phyloP scores from a whole-genome alignment of 2,329 filamentous ascomycete species.

The Penicillium psychrosexuale region DNA sequence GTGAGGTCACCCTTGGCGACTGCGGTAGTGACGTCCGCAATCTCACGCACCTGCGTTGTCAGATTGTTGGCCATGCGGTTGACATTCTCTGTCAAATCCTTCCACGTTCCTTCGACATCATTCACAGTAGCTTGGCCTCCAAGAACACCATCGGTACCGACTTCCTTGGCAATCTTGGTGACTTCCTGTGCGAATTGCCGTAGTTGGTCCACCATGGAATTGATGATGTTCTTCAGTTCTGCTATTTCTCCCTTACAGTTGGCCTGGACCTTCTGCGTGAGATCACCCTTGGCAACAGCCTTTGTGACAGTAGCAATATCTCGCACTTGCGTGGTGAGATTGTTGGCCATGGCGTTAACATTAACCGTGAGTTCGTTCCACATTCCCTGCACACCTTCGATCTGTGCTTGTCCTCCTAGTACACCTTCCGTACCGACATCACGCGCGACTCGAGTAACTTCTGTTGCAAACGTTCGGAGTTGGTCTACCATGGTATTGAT shows the following conservation, averaged over 20 bases:
- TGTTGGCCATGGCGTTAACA: constrained; percentile 85
- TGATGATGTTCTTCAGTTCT: constrained; percentile 96
- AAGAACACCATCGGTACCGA: constrained; percentile 90
- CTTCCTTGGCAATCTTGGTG: constrained; percentile 91
- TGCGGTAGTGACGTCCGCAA: constrained; percentile 92
- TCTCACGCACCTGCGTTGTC: constrained; percentile 95
- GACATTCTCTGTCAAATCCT: constrained; percentile 89
- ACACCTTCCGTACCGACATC: constrained; percentile 84
- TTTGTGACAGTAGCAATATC: constrained; percentile 83
- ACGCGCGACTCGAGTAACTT: constrained; percentile 77
- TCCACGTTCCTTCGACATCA: constrained; percentile 96
- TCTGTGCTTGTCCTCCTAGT: constrained; percentile 76
- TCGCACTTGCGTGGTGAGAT: constrained; percentile 82
- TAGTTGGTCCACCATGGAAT: constrained; percentile 97
- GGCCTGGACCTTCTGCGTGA: constrained; percentile 95
- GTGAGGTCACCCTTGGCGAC: constrained; percentile 92
- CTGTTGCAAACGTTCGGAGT: constrained; percentile 75
- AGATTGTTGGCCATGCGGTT: constrained; percentile 99
- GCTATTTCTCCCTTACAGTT: constrained; percentile 88
- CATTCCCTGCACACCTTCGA: constrained; percentile 81
- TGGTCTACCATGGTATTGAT: constrained; percentile 91
- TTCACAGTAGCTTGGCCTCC: constrained; percentile 94
- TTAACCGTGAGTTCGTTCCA: constrained; percentile 86
- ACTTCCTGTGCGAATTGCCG: constrained; percentile 97
- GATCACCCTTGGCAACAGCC: constrained; percentile 73